These are phyloP conservation scores for Ceratocystis destructans DNA, from an alignment of 2,329 filamentous ascomycete species.

Conservation along the genomic window DNA sequence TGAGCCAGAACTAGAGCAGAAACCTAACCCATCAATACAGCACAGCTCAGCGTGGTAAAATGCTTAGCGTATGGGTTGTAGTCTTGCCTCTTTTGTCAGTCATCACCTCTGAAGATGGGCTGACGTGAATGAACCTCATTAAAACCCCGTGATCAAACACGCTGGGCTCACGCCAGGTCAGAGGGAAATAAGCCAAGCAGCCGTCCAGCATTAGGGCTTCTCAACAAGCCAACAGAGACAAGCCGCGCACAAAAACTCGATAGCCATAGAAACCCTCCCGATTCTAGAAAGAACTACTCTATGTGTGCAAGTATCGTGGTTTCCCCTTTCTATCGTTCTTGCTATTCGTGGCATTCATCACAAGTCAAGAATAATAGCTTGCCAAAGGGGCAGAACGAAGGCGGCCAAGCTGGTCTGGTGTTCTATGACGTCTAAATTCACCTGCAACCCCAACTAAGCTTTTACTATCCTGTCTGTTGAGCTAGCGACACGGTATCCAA, in stretches of 20 bases:
- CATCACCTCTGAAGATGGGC: not conserved
- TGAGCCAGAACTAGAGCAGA: not conserved
- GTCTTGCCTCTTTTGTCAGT: not conserved
- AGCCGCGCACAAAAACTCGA: not conserved
- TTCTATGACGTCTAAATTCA: not conserved
- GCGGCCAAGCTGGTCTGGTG: not conserved
- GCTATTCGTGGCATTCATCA: not conserved
- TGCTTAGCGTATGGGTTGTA: not conserved
- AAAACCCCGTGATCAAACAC: constrained; percentile 6
- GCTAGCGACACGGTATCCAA: not conserved
- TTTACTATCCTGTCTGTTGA: not conserved
- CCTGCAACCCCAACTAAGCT: not conserved
- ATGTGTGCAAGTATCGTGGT: too few relatives aligned
- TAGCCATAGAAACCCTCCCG: too few relatives aligned
- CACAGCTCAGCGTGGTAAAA: not conserved
- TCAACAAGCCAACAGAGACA: not conserved
- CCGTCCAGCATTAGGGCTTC: not conserved
- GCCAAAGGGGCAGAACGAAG: not conserved
- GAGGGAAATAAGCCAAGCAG: not conserved
- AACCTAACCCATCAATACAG: not conserved
- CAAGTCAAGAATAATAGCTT: not conserved
- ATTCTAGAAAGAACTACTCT: too few relatives aligned
- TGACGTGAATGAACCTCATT: not conserved
- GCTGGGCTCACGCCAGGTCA: not conserved
- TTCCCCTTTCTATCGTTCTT: too few relatives aligned